Base-by-base conservation (phyloP, 768 basidiomycete genomes). In the Kwoniella shandongensis region DNA sequence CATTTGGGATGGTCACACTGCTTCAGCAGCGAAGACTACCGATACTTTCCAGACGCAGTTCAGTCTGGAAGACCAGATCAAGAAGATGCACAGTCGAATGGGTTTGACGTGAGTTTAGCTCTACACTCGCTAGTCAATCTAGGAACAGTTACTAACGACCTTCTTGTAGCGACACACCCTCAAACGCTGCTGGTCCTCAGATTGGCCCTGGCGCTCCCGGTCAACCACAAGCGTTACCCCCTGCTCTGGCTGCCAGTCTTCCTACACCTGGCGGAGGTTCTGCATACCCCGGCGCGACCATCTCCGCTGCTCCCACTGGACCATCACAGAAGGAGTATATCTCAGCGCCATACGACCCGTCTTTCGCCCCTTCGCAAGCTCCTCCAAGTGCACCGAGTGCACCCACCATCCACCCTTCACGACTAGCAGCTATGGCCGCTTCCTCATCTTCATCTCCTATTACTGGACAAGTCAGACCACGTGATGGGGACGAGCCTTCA, bases 1-100 rank as follows among this genome's bases (percentile, higher is more conserved):
- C 65, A 89, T 97, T 46, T 99, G 96, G 96, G 96, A 98, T 78
- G 96, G 96, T 67, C 93, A 98, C 77, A 93, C 93, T 1, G 88
- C 91, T 41, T 88, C 91, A 41, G 97, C 93, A 79, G 87, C 87
- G 46, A 85, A 85, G 65, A 96, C 91, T 0, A 81, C 92, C 71
- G 89, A 92, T 82, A 91, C 91, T 72, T 99, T 87, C 80, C 92
- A 92, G 46, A 86, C 85, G 15, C 87, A 88, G 61, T 91, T 89
- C 80, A 93, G 91, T 74, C 86, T 98, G 74, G 91, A 97, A 79
- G 92, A 97, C 72, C 96, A 99, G 75, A 99, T 99, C 75, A 90
- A 90, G 41, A 91, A 92, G 45, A 91, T 98, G 57, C 93, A 96
- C 78, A 88, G 88, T 55, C 84, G 91, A 23, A 91, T 59, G 50